Base-by-base conservation (phyloP, 2,329 filamentous ascomycete species). In the Monilinia polystroma region DNA sequence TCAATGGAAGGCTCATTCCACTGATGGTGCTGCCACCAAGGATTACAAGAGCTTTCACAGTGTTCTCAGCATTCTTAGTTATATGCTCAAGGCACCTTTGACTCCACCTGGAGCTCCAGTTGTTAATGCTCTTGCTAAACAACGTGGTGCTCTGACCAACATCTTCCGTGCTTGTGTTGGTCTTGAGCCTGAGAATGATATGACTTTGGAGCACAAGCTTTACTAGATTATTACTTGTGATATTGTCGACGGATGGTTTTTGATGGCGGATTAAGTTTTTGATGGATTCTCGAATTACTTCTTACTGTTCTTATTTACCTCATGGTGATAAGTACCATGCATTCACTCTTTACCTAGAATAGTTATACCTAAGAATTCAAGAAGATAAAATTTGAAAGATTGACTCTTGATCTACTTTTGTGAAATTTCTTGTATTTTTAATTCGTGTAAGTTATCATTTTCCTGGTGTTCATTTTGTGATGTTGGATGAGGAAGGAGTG, bases 151-250 rank as follows among this genome's bases (percentile, higher is more conserved):
- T 54, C 80, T 99, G 78, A 95, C 91, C 80, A 99, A 99, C 84
- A 97, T 99, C 81, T 96, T 99, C 89, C 93, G 94, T 76, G 95
- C 95, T 72, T 98, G 94, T 76, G 90, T 99, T 75, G 95, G 95
- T 72, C 86, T 99, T 68, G 92, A 97, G 85, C 95, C 95, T 20
- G 95, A 99, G 86, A 95, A 90, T 67, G 95, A 99, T 79, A 99
- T 99, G 95, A 97, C 93, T 52, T 86, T 98, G 64, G 95, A 99
- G 86, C 94, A 98, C 84, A 99, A 98, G 88, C 86, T 98, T 71
- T 93, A 97, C 78, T 91, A 85, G 79, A 62, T 64, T 55, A 3
- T 11, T 41, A 29, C 35, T 53, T 26, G 7, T n/a, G 29, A 26
- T 32, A 20, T 59, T 38, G 56, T 59, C 47, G 49, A 29, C 32